Evolutionary conservation across 1,284 basidiomycete species (phyloP).

Genomic region (Amylostereum areolatum): DNA sequence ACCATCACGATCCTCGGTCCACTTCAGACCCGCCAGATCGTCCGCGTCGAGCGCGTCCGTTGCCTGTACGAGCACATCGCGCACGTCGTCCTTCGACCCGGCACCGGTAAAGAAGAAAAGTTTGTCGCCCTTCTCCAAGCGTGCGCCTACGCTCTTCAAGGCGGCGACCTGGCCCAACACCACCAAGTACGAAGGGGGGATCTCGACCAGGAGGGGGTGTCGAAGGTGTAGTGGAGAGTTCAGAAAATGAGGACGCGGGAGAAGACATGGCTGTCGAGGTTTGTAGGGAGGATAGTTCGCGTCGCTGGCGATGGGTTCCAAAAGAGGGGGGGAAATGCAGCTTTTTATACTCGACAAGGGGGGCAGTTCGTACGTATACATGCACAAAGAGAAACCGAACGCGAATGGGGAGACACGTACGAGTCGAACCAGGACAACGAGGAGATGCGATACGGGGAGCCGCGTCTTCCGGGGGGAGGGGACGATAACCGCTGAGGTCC

Average conservation of each 20-base stretch:
- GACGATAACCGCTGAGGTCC: no score
- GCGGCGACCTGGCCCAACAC: not conserved
- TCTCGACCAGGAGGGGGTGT: constrained; percentile 1
- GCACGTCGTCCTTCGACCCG: not conserved
- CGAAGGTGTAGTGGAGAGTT: constrained; percentile 1
- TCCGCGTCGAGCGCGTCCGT: not conserved
- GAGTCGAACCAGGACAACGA: no score
- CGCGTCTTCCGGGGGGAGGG: no score
- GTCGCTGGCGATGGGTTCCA: not conserved
- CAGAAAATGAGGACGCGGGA: constrained; percentile 1
- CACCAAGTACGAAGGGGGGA: not conserved
- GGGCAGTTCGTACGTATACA: not conserved
- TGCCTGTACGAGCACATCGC: not conserved
- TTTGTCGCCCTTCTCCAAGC: not conserved
- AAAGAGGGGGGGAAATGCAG: not conserved
- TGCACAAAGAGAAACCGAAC: not conserved
- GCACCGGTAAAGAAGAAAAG: constrained; percentile 3
- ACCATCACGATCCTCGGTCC: not conserved
- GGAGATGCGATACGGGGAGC: no score
- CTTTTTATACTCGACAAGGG: not conserved
- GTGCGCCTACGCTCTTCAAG: not conserved
- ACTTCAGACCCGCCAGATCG: not conserved
- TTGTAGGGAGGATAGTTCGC: not conserved
- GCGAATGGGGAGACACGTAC: no score
- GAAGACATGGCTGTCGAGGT: constrained; percentile 2